Evolutionary conservation across 23 red algal species (phyloP).

Genomic region (Pyropia haitanensis): DNA sequence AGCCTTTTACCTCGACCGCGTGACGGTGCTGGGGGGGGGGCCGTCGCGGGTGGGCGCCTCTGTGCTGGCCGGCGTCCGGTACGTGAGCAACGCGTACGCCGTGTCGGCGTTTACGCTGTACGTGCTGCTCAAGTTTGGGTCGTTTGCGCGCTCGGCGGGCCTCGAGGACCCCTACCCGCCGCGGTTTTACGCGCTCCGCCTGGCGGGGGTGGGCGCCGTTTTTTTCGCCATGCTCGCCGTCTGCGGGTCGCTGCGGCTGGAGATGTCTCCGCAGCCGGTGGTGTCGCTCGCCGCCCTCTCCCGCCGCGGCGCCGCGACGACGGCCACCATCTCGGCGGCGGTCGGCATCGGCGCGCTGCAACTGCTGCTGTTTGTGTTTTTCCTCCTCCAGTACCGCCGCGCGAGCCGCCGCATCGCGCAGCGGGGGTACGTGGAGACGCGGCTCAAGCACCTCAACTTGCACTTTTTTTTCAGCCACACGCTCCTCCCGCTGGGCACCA

Average conservation of each 20-base stretch:
- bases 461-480: neutral
- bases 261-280: neutral
- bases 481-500: neutral
- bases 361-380: neutral
- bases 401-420: neutral
- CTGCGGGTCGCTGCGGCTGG: neutral
- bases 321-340: neutral
- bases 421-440: neutral
- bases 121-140: conserved; percentile 5
- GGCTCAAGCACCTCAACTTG: neutral
- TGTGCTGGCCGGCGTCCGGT: neutral
- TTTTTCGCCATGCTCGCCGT: neutral
- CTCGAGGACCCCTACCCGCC: neutral
- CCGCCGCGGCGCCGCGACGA: neutral
- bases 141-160: neutral
- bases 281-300: neutral
- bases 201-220: neutral
- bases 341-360: neutral
- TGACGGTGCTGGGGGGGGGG: neutral
- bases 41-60: neutral
- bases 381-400: neutral
- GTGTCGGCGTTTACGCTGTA: neutral
- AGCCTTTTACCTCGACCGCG: neutral
- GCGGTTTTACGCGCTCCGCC: neutral
- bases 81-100: neutral